Evolutionary conservation across 2,329 filamentous ascomycete genomes (phyloP).

Genomic region (Penicillium freii): DNA sequence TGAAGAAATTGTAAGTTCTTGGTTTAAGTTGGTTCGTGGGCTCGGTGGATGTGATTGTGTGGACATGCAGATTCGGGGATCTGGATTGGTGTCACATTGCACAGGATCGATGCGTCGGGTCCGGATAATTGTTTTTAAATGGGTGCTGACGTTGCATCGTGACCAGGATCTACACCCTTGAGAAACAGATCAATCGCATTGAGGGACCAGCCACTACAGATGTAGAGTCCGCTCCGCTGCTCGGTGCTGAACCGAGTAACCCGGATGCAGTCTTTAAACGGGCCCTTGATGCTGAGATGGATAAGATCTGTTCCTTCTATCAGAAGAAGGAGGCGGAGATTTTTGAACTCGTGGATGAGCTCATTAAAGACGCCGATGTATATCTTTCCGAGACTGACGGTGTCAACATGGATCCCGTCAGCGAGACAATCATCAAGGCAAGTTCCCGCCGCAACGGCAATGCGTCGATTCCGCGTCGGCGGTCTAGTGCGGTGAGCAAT

Average conservation of each 20-base stretch:
- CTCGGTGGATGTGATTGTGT: not conserved
- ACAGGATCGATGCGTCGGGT: constrained; percentile 7
- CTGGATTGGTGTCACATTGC: constrained; percentile 23
- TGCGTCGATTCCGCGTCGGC: constrained; percentile 37
- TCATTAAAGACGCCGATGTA: constrained; percentile 70
- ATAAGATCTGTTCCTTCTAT: constrained; percentile 93
- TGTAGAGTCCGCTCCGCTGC: constrained; percentile 79
- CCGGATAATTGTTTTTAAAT: constrained; percentile 6
- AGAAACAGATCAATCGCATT: constrained; percentile 72
- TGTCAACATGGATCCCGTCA: constrained; percentile 44
- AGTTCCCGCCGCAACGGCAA: constrained; percentile 18
- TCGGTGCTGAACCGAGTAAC: constrained; percentile 60
- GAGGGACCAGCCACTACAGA: constrained; percentile 58
- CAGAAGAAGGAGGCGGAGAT: constrained; percentile 85
- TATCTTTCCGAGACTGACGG: constrained; percentile 61
- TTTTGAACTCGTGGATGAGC: constrained; percentile 71
- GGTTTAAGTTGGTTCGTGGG: not conserved
- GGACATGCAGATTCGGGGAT: not conserved
- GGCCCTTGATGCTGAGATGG: constrained; percentile 81
- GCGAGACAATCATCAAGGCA: constrained; percentile 43
- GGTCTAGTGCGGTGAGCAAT: constrained; percentile 44
- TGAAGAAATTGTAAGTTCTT: constrained; percentile 85
- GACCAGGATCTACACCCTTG: constrained; percentile 84
- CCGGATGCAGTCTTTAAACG: constrained; percentile 79
- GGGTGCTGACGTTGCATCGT: constrained; percentile 10